Conservation (phyloP, 805 yeast genomes). For the Hagleromyces aurorensis region DNA sequence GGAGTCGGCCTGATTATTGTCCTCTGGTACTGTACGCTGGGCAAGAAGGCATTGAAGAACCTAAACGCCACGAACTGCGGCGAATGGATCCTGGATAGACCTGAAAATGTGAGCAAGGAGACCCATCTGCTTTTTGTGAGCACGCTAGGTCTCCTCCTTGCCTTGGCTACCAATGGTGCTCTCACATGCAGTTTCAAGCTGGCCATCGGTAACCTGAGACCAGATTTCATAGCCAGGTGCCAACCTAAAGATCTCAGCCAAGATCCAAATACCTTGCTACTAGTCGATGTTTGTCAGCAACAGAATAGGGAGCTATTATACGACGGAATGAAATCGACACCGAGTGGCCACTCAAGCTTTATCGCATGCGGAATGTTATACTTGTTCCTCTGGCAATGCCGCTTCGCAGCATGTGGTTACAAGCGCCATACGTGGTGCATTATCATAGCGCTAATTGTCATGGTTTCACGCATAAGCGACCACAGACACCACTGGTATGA, state of each 20-base stretch:
- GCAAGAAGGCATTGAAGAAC: constrained; percentile 5
- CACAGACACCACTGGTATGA: constrained; percentile 30
- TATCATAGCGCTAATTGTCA: constrained; percentile 17
- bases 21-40: constrained; percentile 14
- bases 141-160: constrained; percentile 14
- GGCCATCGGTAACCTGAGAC: constrained; percentile 22
- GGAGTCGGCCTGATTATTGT: constrained; percentile 8
- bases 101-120: constrained; percentile 15
- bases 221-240: constrained; percentile 28
- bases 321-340: constrained; percentile 29
- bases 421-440: constrained; percentile 25
- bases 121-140: constrained; percentile 20
- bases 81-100: constrained; percentile 9
- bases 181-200: constrained; percentile 23
- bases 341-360: constrained; percentile 29
- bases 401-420: constrained; percentile 11
- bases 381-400: constrained; percentile 20
- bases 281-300: constrained; percentile 17
- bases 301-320: constrained; percentile 12
- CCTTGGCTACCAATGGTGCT: constrained; percentile 20
- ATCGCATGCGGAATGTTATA: constrained; percentile 18
- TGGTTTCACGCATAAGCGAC: constrained; percentile 24
- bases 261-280: constrained; percentile 5
- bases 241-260: constrained; percentile 14
- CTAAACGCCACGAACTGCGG: constrained; percentile 2